Base-by-base conservation (phyloP, 768 basidiomycete species). In the Hemileccinum rubropunctum region DNA sequence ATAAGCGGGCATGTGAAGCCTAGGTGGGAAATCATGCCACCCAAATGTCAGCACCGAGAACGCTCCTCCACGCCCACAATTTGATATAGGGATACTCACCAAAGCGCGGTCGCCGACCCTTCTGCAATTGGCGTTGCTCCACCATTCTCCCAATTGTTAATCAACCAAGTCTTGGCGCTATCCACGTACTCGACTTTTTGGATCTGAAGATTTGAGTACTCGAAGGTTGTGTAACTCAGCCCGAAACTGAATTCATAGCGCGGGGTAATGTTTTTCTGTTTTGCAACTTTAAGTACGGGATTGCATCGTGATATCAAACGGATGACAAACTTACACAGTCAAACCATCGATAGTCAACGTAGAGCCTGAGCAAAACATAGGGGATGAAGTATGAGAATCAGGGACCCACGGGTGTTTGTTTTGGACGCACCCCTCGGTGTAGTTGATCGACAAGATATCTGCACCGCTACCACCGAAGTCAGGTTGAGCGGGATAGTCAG, bases 241-340 rank as follows among this genome's bases (percentile, higher is more conserved):
- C 94, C 94, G 63, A 84, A 95, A 4, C 94, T 94, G 64, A 98
- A 98, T 62, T 91, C 89, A 60, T 82, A 92, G 35, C 88, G 86
- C 3, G 91, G 91, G 0, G 75, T 76, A 54, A 91, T 89, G 53
- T 84, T 79, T 66, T 79, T 71, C 79, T 86, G 32, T 30, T 23
- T 30, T 8, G 28, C 28, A 12, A 30, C 28, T 2, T 30, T 30
- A 2, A 30, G 28, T 30, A 8, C 2, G 28, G 28, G 8, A 23
- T 23, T 23, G 23, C 23, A 23, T 6, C 23, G 6, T 23, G 23
- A 18, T 0, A 47, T 40, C 13, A 27, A 42, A 5, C 14, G 28
- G 28, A 55, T 33, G 59, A 9, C 28, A 30, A 12, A 66, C 81
- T 69, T 48, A 83, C 77, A 48, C 81, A 76, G 48, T 88, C 86